Percentiles rank a stretch among this genome's conserved stretches.
Conservation (phyloP, 2,329 filamentous ascomycete genomes). For the Ramichloridium luteum region DNA sequence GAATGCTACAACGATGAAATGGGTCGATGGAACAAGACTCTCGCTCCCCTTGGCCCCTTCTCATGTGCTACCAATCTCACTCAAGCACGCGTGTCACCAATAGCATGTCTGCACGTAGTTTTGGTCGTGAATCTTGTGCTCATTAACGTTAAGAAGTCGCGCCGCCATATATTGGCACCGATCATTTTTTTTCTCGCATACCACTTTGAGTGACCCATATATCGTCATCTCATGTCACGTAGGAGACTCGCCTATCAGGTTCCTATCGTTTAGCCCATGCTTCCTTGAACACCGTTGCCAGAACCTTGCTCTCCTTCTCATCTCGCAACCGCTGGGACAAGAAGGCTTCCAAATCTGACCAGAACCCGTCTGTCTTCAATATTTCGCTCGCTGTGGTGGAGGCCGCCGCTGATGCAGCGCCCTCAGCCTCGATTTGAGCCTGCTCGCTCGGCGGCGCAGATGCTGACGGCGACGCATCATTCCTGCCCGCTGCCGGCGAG, state of each 20-base stretch:
- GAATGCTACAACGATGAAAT: no score
- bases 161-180: no score
- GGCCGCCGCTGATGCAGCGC: constrained; percentile 39
- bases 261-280: constrained; percentile 47
- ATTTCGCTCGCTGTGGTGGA: constrained; percentile 34
- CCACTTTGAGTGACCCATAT: no score
- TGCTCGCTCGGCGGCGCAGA: constrained; percentile 21
- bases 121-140: no score
- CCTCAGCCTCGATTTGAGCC: constrained; percentile 29
- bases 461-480: constrained; percentile 24
- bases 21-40: no score
- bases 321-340: constrained; percentile 68
- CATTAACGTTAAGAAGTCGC: no score
- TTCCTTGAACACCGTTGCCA: constrained; percentile 55
- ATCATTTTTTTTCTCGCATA: no score
- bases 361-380: constrained; percentile 64
- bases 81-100: no score
- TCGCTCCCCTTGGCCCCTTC: no score
- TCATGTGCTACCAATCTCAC: no score
- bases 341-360: constrained; percentile 73
- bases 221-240: not conserved
- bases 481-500: constrained; percentile 19
- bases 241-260: not conserved
- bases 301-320: constrained; percentile 48
- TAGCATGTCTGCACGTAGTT: no score